Evolutionary conservation across 2,329 filamentous ascomycete genomes (phyloP), one percentile per base, ranked within the genome.

Genomic region (Clonostachys sp.): DNA sequence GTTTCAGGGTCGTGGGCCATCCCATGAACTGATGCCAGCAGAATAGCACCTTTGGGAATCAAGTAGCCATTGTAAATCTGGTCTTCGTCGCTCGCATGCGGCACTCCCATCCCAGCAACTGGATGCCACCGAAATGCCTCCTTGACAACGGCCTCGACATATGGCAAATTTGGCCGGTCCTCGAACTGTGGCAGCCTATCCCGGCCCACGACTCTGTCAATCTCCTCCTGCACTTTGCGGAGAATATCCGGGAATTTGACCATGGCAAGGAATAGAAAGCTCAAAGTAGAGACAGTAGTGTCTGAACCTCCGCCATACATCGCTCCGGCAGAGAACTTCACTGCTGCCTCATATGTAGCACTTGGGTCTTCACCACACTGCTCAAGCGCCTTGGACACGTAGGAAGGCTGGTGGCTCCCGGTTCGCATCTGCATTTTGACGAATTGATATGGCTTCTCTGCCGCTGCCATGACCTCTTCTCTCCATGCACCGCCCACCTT

Each of bases 51-150:
- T 16, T 61, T 58, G 1, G 63, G 63, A 3, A 66, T 63, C 0
- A 47, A 46, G 42, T 61, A 64, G 1, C 57, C 58, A 4, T 48
- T 42, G 9, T 55, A 61, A 0, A 50, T 45, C 2, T 58, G 42
- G 2, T 64, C 62, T 36, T 63, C 58, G 3, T 55, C 55, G 3
- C 69, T 65, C 3, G 57, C 55, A 46, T 70, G 63, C 2, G 65
- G 59, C 3, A 77, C 59, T 3, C 61, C 53, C 44, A 67, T 54
- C 1, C 64, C 61, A 1, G 58, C 55, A 6, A 59, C 50, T 3
- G 59, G 59, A 46, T 51, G 53, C 57, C 57, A 63, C 5, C 61
- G 42, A 36, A 51, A 16, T 4, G 49, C 46, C 45, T 63, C 60
- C 12, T 61, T 62, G 13, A 62, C 51, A n/a, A 61, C 33, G 12